Conservation (phyloP, 768 basidiomycete genomes). For the Botryobasidium botryosum region DNA sequence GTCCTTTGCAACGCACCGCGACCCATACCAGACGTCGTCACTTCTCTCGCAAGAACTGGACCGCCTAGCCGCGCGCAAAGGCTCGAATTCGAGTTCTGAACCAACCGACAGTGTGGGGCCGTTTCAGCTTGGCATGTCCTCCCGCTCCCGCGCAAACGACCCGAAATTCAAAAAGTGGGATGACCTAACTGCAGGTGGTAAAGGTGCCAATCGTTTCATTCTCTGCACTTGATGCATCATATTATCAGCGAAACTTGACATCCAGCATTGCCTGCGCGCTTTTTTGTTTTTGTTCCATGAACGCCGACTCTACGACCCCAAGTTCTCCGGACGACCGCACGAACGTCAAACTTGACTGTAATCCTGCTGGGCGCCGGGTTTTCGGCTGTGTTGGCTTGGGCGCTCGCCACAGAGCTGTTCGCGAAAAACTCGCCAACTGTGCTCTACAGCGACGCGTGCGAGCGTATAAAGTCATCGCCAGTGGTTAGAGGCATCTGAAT, state of each 20-base stretch:
- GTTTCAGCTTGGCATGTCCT: constrained; percentile 55
- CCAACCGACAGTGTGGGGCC: constrained; percentile 42
- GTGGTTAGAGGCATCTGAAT: constrained; percentile 21
- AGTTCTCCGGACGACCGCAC: constrained; percentile 37
- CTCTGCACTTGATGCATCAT: neutral
- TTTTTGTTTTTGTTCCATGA: constrained; percentile 28
- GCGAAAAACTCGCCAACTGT: constrained; percentile 81
- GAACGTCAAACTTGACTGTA: constrained; percentile 35
- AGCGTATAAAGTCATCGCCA: constrained; percentile 31
- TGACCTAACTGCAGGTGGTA: constrained; percentile 56
- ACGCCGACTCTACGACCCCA: constrained; percentile 30
- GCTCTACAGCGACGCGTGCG: constrained; percentile 45
- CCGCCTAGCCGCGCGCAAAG: constrained; percentile 1
- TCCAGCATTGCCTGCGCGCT: neutral
- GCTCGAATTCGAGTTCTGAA: neutral
- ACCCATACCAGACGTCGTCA: constrained; percentile 30
- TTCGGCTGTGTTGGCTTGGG: constrained; percentile 58
- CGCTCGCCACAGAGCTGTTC: constrained; percentile 67
- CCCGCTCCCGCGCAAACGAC: constrained; percentile 33
- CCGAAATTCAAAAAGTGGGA: constrained; percentile 60
- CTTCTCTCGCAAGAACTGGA: constrained; percentile 49
- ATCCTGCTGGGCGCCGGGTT: constrained; percentile 66
- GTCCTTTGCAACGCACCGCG: constrained; percentile 27
- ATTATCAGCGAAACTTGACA: neutral
- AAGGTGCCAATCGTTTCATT: constrained; percentile 31